Evolutionary conservation across 2,329 filamentous ascomycete genomes (phyloP).

Genomic region (Xenosphaeropsis pyriputrescens): DNA sequence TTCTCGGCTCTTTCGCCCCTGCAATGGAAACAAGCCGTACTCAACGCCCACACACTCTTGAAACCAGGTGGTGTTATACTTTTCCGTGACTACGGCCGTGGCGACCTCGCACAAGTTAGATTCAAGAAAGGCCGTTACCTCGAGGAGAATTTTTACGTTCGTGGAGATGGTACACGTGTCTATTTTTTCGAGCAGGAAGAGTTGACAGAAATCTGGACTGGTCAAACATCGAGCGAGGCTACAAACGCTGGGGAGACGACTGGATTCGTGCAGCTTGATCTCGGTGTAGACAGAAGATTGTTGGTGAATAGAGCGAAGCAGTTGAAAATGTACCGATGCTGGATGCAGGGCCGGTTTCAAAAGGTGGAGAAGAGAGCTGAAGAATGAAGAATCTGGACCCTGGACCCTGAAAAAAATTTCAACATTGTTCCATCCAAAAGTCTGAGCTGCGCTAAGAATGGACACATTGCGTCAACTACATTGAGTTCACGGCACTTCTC

Average conservation of each 20-base stretch:
- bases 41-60: constrained; percentile 67
- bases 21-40: constrained; percentile 73
- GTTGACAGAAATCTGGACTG: constrained; percentile 64
- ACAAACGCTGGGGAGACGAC: constrained; percentile 7
- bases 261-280: constrained; percentile 57
- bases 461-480: too few species aligned
- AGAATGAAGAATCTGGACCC: background rate
- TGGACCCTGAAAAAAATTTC: too few species aligned
- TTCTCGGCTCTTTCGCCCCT: constrained; percentile 79
- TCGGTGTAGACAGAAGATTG: constrained; percentile 77
- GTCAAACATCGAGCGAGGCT: constrained; percentile 13
- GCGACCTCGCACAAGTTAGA: constrained; percentile 88
- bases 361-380: constrained; percentile 26
- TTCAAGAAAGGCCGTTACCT: constrained; percentile 94
- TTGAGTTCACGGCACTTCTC: too few species aligned
- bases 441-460: too few species aligned
- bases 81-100: constrained; percentile 92
- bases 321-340: constrained; percentile 97
- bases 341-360: constrained; percentile 74
- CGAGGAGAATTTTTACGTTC: constrained; percentile 93
- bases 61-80: constrained; percentile 89
- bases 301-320: constrained; percentile 83
- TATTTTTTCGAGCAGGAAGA: constrained; percentile 94
- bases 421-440: too few species aligned
- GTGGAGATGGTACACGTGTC: constrained; percentile 88